Conservation (phyloP, 2,329 filamentous ascomycete genomes). For the Trichoderma cornu-damae region DNA sequence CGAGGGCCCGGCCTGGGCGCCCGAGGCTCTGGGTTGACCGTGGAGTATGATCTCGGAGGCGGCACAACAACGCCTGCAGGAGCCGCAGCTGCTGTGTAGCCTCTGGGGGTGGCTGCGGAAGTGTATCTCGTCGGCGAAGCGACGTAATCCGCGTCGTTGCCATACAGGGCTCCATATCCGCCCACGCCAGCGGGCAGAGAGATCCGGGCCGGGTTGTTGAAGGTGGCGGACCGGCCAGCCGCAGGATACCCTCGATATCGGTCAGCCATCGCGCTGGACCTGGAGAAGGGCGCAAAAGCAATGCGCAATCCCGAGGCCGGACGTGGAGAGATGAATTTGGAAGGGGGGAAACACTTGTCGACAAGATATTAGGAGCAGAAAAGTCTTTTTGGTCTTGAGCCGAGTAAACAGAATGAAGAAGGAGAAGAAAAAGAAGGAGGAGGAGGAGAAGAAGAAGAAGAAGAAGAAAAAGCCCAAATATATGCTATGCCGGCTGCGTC, state of each 20-base stretch:
- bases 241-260: slow-evolving; percentile 40
- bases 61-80: slow-evolving; percentile 35
- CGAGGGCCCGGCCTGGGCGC: slow-evolving; percentile 44
- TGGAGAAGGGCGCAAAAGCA: neutral
- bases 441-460: neutral
- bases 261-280: slow-evolving; percentile 41
- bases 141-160: slow-evolving; percentile 50
- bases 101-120: slow-evolving; percentile 32
- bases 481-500: neutral
- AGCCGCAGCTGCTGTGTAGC: slow-evolving; percentile 33
- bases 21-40: slow-evolving; percentile 47
- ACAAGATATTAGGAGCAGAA: neutral
- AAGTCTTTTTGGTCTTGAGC: neutral
- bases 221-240: slow-evolving; percentile 41
- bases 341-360: neutral
- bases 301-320: neutral
- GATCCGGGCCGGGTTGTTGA: slow-evolving; percentile 47
- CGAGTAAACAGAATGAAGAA: neutral
- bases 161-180: slow-evolving; percentile 46
- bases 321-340: neutral
- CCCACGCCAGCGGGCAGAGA: slow-evolving; percentile 50
- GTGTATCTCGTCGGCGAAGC: slow-evolving; percentile 36
- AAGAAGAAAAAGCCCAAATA: neutral
- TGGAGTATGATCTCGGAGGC: slow-evolving; percentile 48
- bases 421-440: neutral